Evolutionary conservation across 2,329 filamentous ascomycete genomes (phyloP).

Genomic region (Penicillium fuscoglaucum): DNA sequence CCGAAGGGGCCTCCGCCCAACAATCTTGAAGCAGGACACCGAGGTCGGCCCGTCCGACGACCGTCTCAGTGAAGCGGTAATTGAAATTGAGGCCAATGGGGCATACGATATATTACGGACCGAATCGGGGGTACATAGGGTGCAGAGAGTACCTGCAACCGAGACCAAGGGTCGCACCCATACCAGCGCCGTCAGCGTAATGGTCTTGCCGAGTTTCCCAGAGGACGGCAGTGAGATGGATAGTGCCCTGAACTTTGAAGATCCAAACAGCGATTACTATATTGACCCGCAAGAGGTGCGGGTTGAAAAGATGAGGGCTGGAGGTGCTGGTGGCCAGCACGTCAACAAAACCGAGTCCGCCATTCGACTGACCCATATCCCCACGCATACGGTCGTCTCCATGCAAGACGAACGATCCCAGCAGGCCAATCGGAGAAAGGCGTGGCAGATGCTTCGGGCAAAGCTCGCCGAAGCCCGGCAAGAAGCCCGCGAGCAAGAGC

Average conservation of each 20-base stretch:
- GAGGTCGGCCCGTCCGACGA: constrained; percentile 66
- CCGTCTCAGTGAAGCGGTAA: constrained; percentile 79
- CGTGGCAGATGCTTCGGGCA: constrained; percentile 81
- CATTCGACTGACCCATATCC: constrained; percentile 85
- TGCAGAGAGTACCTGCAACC: constrained; percentile 88
- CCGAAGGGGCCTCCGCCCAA: constrained; percentile 64
- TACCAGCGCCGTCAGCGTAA: constrained; percentile 86
- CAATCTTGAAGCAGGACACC: constrained; percentile 77
- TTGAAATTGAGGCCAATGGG: constrained; percentile 75
- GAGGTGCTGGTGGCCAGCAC: constrained; percentile 92
- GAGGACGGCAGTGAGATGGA: constrained; percentile 51
- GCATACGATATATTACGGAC: constrained; percentile 80
- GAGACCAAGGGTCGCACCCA: constrained; percentile 90
- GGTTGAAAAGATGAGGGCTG: constrained; percentile 84
- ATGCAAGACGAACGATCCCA: constrained; percentile 95
- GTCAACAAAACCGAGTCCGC: constrained; percentile 98
- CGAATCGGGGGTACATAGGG: constrained; percentile 92
- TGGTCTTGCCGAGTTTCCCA: constrained; percentile 85
- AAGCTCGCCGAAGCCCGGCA: constrained; percentile 76
- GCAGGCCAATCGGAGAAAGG: constrained; percentile 80
- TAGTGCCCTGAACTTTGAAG: constrained; percentile 65
- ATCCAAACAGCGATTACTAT: constrained; percentile 90
- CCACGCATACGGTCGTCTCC: constrained; percentile 80
- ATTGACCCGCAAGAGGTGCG: constrained; percentile 80
- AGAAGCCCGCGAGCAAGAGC: constrained; percentile 80